These are phyloP conservation scores for Penicillium lagena DNA, from an alignment of 495 filamentous ascomycete genomes.

Conservation along the genomic window DNA sequence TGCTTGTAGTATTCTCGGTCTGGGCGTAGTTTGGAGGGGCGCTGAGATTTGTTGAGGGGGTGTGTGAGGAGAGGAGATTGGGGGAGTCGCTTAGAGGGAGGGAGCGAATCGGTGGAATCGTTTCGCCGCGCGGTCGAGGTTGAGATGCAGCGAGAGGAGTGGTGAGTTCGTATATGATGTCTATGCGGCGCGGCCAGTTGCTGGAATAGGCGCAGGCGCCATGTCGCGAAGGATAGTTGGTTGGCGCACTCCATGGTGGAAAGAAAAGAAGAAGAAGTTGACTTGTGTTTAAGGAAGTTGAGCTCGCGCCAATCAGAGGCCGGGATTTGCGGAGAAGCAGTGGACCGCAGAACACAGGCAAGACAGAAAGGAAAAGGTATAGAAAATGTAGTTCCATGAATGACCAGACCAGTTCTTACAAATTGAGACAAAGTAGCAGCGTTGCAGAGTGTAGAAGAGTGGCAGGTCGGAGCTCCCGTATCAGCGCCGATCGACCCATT, in stretches of 20 bases:
- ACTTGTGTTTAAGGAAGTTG: slow-evolving; percentile 3
- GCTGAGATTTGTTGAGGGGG: slow-evolving; percentile 7
- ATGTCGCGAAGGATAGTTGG: slow-evolving; percentile 25
- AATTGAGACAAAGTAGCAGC: neutral
- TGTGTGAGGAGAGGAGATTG: slow-evolving; percentile 31
- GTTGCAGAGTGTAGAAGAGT: neutral
- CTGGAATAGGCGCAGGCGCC: slow-evolving; percentile 26
- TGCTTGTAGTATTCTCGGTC: slow-evolving; percentile 36
- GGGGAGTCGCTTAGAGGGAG: slow-evolving; percentile 32
- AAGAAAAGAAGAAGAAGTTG: slow-evolving; percentile 2
- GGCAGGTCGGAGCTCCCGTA: slow-evolving; percentile 6
- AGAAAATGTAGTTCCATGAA: too few relatives aligned
- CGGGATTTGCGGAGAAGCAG: slow-evolving; percentile 12
- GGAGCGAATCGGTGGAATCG: slow-evolving; percentile 1
- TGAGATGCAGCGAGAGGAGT: slow-evolving; percentile 4
- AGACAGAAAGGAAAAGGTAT: too few relatives aligned
- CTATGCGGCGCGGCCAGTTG: slow-evolving; percentile 12
- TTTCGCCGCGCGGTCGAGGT: slow-evolving; percentile 1
- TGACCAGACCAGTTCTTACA: too few relatives aligned
- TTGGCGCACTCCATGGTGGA: slow-evolving; percentile 24
- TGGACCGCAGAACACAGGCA: neutral
- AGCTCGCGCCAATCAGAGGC: slow-evolving; percentile 13
- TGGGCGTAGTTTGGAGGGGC: slow-evolving; percentile 18
- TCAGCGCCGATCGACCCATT: slow-evolving; percentile 12
- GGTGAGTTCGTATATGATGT: neutral